These are phyloP conservation scores for Bathelium albidoporum DNA, from an alignment of 495 filamentous ascomycete species.

Conservation along the genomic window DNA sequence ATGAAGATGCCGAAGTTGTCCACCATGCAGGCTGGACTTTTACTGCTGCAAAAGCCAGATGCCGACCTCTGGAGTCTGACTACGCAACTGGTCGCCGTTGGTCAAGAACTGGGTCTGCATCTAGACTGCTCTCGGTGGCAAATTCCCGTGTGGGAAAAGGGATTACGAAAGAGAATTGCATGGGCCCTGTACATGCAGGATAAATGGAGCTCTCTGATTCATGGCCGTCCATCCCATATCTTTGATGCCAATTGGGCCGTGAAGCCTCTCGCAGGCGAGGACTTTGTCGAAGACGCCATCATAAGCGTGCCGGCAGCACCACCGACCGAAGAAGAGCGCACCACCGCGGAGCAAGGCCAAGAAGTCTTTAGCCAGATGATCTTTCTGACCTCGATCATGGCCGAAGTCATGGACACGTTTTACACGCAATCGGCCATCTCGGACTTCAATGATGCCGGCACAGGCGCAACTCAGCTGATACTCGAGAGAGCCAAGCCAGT, in stretches of 20 bases:
- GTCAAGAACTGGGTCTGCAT: constrained; percentile 76
- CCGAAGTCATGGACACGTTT: constrained; percentile 69
- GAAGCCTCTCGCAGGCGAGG: constrained; percentile 50
- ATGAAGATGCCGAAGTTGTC: constrained; percentile 83
- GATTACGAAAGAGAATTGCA: constrained; percentile 70
- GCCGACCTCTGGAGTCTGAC: constrained; percentile 79
- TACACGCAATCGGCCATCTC: constrained; percentile 57
- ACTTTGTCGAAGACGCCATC: constrained; percentile 51
- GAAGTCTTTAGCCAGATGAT: constrained; percentile 65
- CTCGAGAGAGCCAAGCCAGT: constrained; percentile 70
- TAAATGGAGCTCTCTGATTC: constrained; percentile 82
- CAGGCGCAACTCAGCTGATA: constrained; percentile 42
- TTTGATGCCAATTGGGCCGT: constrained; percentile 77
- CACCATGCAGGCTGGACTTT: constrained; percentile 80
- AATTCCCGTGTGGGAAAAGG: constrained; percentile 77
- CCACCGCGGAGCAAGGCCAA: constrained; percentile 57
- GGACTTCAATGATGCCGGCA: constrained; percentile 36
- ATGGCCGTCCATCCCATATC: constrained; percentile 78
- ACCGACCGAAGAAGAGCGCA: constrained; percentile 16
- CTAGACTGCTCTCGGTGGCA: constrained; percentile 82
- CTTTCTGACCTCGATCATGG: constrained; percentile 60
- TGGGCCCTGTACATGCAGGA: constrained; percentile 92
- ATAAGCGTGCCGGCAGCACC: constrained; percentile 18
- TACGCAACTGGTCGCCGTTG: constrained; percentile 70
- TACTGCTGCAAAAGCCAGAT: constrained; percentile 81